These are phyloP conservation scores for Daldinia sp. DNA, from an alignment of 2,329 filamentous ascomycete species.

Conservation along the genomic window DNA sequence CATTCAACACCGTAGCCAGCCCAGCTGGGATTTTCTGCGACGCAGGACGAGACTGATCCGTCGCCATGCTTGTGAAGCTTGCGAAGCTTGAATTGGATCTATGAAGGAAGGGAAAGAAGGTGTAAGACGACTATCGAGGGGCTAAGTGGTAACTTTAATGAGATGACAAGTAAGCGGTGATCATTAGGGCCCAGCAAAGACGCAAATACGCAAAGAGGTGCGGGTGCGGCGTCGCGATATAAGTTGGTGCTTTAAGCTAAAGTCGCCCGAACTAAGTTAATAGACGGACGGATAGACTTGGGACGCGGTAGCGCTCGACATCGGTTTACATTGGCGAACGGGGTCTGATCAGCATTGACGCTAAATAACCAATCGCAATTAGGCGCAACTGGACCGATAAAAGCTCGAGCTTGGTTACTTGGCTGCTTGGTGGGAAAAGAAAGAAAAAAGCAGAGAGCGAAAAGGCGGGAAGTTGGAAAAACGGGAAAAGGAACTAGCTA, in stretches of 20 bases:
- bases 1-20: slow-evolving; percentile 64
- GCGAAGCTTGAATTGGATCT: background rate
- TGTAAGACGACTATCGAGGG: slow-evolving; percentile 12
- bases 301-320: slow-evolving; percentile 30
- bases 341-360: slow-evolving; percentile 43
- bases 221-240: slow-evolving; percentile 23
- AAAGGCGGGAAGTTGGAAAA: slow-evolving; percentile 24
- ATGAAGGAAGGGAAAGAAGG: background rate
- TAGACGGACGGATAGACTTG: slow-evolving; percentile 20
- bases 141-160: slow-evolving; percentile 10
- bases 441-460: slow-evolving; percentile 14
- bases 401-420: slow-evolving; percentile 24
- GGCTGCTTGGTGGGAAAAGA: background rate
- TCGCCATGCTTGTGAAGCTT: slow-evolving; percentile 49
- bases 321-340: slow-evolving; percentile 41
- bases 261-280: slow-evolving; percentile 17
- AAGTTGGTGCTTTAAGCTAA: slow-evolving; percentile 3
- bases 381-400: slow-evolving; percentile 46
- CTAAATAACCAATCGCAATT: slow-evolving; percentile 47
- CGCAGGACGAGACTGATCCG: slow-evolving; percentile 54
- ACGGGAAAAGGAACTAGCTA: slow-evolving; percentile 28
- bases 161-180: slow-evolving; percentile 10
- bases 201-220: slow-evolving; percentile 4
- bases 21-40: slow-evolving; percentile 62
- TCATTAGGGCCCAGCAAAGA: slow-evolving; percentile 10